Conservation (phyloP, 768 basidiomycete species). For the Russula ochroleuca region DNA sequence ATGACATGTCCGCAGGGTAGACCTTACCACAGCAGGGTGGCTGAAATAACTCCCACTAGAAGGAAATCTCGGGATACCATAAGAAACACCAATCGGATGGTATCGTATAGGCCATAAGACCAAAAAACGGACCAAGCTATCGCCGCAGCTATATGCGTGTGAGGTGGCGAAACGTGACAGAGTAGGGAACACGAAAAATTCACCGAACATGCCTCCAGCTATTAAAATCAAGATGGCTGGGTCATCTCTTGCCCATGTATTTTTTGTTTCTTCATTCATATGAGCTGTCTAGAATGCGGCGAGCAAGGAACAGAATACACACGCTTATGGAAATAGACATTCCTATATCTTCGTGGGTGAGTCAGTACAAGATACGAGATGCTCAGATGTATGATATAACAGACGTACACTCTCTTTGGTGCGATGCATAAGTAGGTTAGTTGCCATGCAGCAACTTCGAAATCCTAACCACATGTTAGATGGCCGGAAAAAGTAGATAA, state of each 20-base stretch:
- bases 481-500: not conserved
- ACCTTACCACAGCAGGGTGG: slow-evolving; percentile 71
- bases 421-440: slow-evolving; percentile 90
- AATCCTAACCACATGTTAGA: slow-evolving; percentile 57
- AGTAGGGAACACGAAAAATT: slow-evolving; percentile 26
- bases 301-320: slow-evolving; percentile 31
- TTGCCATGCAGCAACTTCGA: slow-evolving; percentile 95
- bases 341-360: slow-evolving; percentile 62
- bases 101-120: slow-evolving; percentile 51
- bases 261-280: slow-evolving; percentile 76
- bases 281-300: slow-evolving; percentile 5
- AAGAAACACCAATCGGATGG: slow-evolving; percentile 60
- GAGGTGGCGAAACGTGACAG: not conserved
- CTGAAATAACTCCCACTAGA: slow-evolving; percentile 64
- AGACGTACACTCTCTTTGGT: slow-evolving; percentile 79
- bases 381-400: slow-evolving; percentile 20
- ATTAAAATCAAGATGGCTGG: slow-evolving; percentile 91
- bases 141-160: slow-evolving; percentile 56
- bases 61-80: slow-evolving; percentile 93
- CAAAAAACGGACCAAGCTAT: slow-evolving; percentile 86
- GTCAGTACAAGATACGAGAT: slow-evolving; percentile 15
- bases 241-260: slow-evolving; percentile 97
- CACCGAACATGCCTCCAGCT: slow-evolving; percentile 70
- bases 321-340: slow-evolving; percentile 99
- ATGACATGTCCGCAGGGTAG: not conserved